Conservation (phyloP, 192 early-diverging fungal genomes). For the Backusella psychrophila region DNA sequence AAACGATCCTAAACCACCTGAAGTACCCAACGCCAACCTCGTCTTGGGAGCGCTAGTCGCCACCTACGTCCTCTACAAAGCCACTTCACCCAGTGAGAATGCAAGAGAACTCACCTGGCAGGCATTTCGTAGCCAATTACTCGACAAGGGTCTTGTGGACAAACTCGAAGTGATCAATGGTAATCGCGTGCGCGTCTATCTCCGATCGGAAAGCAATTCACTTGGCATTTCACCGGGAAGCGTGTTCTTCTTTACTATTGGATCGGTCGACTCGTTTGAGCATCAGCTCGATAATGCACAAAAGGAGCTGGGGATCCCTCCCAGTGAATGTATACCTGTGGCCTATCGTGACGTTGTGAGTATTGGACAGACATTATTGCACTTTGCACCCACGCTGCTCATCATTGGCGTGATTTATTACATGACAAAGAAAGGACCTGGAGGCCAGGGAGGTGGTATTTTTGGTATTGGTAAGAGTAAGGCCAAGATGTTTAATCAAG, state of each 20-base stretch:
- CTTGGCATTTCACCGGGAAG: not conserved
- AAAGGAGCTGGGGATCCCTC: conserved; percentile 83
- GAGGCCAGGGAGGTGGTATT: conserved; percentile 54
- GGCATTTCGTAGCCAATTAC: conserved; percentile 79
- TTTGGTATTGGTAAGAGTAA: conserved; percentile 96
- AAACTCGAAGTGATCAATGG: conserved; percentile 88
- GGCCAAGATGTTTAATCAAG: conserved; percentile 96
- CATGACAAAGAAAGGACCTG: conserved; percentile 78
- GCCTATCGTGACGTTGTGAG: conserved; percentile 81
- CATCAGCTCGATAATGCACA: conserved; percentile 87
- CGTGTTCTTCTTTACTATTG: conserved; percentile 84
- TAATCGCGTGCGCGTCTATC: conserved; percentile 72
- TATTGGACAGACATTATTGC: conserved; percentile 71
- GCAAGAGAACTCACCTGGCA: conserved; percentile 82
- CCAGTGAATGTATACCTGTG: conserved; percentile 89
- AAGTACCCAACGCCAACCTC: conserved; percentile 34
- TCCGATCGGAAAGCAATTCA: conserved; percentile 61
- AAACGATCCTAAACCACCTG: conserved; percentile 7
- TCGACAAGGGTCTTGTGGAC: conserved; percentile 91
- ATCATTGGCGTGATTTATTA: conserved; percentile 85
- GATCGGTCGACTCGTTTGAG: conserved; percentile 95
- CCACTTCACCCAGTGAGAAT: conserved; percentile 38
- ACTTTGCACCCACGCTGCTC: conserved; percentile 91
- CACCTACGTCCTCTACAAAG: conserved; percentile 45
- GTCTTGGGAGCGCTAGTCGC: conserved; percentile 39